Evolutionary conservation across 2,329 filamentous ascomycete genomes (phyloP).

Genomic region (Xylaria sp.): DNA sequence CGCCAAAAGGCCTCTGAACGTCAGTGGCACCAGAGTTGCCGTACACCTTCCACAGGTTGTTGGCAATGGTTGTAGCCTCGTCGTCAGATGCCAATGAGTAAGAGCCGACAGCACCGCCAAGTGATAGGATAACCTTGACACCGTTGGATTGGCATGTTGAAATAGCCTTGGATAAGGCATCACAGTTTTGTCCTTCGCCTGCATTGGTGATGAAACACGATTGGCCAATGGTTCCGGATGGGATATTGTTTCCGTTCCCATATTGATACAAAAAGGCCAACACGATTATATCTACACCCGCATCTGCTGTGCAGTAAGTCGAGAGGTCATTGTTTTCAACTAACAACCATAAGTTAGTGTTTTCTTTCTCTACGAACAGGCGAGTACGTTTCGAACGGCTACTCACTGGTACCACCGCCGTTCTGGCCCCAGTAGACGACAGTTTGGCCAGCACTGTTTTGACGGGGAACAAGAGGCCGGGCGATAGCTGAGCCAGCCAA

Average conservation of each 20-base stretch:
- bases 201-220: slow-evolving; percentile 51
- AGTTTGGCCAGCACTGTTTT: slow-evolving; percentile 45
- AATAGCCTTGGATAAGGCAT: slow-evolving; percentile 54
- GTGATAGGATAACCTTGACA: slow-evolving; percentile 58
- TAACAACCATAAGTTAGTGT: slow-evolving; percentile 16
- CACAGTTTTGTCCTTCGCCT: slow-evolving; percentile 52
- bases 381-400: not conserved
- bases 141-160: slow-evolving; percentile 52
- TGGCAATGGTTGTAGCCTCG: slow-evolving; percentile 55
- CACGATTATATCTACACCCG: slow-evolving; percentile 57
- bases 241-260: slow-evolving; percentile 51
- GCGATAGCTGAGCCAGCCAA: slow-evolving; percentile 39
- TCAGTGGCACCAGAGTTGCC: slow-evolving; percentile 51
- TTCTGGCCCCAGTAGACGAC: slow-evolving; percentile 50
- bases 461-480: slow-evolving; percentile 36
- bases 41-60: slow-evolving; percentile 58
- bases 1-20: slow-evolving; percentile 57
- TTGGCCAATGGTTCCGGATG: slow-evolving; percentile 54
- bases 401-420: slow-evolving; percentile 46
- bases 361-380: not conserved
- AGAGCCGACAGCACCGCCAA: slow-evolving; percentile 55
- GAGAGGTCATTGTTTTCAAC: slow-evolving; percentile 53
- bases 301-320: slow-evolving; percentile 51
- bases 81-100: slow-evolving; percentile 50
- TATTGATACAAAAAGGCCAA: slow-evolving; percentile 56